These are phyloP conservation scores for Solanum paucissectum DNA, from an alignment of 257 asterid genomes.

Conservation along the genomic window DNA sequence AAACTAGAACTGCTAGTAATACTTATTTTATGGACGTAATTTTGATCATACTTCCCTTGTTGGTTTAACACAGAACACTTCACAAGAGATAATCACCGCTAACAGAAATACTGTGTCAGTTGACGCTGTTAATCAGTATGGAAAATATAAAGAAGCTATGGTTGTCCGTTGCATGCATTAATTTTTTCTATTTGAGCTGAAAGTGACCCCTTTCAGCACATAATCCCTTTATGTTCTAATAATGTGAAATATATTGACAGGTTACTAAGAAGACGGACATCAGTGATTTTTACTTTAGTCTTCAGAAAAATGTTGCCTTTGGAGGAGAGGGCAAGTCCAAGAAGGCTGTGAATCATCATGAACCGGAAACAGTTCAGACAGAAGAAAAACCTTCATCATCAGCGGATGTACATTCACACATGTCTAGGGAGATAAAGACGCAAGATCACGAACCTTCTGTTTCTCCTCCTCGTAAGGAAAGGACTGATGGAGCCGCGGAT, in stretches of 20 bases:
- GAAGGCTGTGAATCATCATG: slow-evolving; percentile 29
- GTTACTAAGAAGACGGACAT: slow-evolving; percentile 81
- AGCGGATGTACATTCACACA: slow-evolving; percentile 11
- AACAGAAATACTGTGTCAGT: not conserved
- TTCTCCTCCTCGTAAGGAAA: slow-evolving; percentile 30
- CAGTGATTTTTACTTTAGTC: slow-evolving; percentile 76
- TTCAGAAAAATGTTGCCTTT: slow-evolving; percentile 66
- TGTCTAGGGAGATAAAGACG: slow-evolving; percentile 19
- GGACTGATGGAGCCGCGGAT: slow-evolving; percentile 7
- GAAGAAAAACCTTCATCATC: slow-evolving; percentile 21
- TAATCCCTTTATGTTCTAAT: not conserved
- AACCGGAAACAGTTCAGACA: slow-evolving; percentile 21
- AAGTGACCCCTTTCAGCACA: not conserved
- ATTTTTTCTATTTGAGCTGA: not conserved
- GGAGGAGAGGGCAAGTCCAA: slow-evolving; percentile 45
- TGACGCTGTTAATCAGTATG: not conserved
- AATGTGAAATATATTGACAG: slow-evolving; percentile 19
- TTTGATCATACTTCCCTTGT: not conserved
- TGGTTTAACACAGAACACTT: not conserved
- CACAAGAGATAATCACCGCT: not conserved
- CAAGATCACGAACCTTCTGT: slow-evolving; percentile 18
- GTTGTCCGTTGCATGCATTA: not conserved
- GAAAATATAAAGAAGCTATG: not conserved
- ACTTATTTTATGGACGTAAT: not conserved
- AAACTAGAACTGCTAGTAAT: not conserved